Evolutionary conservation across 1,139 yeast genomes (phyloP), one percentile per base, ranked within the genome.

Genomic region (Debaryomycetaceae sp.): DNA sequence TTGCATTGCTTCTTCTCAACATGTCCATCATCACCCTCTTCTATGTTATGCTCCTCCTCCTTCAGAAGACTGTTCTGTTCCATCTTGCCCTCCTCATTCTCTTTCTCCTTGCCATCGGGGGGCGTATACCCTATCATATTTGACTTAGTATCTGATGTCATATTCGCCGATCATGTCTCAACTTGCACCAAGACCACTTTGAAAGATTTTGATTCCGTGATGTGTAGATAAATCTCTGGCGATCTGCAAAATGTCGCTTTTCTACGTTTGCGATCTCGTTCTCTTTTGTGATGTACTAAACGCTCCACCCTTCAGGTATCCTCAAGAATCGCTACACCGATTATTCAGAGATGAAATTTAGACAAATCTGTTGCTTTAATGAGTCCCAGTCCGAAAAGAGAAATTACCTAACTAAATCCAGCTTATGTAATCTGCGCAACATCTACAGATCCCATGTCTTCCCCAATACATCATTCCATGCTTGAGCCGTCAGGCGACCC

Each of bases 1-100:
- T 11, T 14, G 20, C 66, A 60, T 6, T 53, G 37, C 27, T 44
- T 37, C 39, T 47, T 48, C 6, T 45, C 31, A 27, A 27, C 31
- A 4, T 27, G 31, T 4, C 31, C 31, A 11, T 27, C 31, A 7
- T 7, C n/a, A 4, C 9, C n/a, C 37, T 35, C 37, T 20, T 20
- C 37, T n/a, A 27, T 11, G 11, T 11, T 11, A 3, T 27, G 31
- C 31, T 27, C 31, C 31, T 9, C 36, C 42, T 45, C 42, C 39
- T 41, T 13, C 36, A 3, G 3, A 7, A 7, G 22, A 34, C 23
- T 34, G 4, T 7, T n/a, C 23, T 7, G 17, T 50, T 47, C 30
- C 20, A n/a, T 37, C 45, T 27, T 42, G 22, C 39, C 38, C 37
- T 46, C 42, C 24, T 24, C 37, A 31, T 27, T 42, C 42, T 9